Conservation (phyloP, 495 filamentous ascomycete species). For the Penicillium arizonense region DNA sequence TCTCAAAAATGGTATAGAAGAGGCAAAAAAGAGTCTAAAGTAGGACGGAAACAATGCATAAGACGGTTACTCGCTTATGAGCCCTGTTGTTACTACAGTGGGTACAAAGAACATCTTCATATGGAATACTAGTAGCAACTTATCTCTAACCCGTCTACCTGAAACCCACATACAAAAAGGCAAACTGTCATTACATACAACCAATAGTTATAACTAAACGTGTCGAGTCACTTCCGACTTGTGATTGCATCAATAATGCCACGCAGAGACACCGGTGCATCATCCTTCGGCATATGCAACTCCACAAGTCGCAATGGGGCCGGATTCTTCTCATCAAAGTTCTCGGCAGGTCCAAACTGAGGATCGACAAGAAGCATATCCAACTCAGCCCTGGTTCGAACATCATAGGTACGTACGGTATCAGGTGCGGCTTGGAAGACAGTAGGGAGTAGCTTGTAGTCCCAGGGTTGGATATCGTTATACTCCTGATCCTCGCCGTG, state of each 20-base stretch:
- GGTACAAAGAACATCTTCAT: no score
- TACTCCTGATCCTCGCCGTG: conserved; percentile 66
- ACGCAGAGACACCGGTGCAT: conserved; percentile 3
- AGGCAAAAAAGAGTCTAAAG: no score
- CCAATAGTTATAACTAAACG: no score
- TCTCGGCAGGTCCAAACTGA: conserved; percentile 6
- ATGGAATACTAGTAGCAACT: no score
- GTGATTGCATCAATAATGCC: background rate
- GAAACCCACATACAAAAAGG: no score
- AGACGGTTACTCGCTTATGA: no score
- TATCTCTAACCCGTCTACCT: no score
- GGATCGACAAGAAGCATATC: conserved; percentile 5
- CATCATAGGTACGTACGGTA: conserved; percentile 2
- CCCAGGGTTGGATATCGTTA: conserved; percentile 68
- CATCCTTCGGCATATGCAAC: conserved; percentile 10
- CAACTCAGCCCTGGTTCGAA: conserved; percentile 6
- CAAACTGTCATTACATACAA: no score
- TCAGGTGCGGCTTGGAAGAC: conserved; percentile 6
- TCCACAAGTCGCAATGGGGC: conserved; percentile 12
- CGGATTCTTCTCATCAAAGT: background rate
- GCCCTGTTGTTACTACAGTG: no score
- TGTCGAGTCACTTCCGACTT: no score
- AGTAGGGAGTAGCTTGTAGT: conserved; percentile 4
- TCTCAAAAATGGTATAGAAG: no score
- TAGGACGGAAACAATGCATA: no score